Percentiles rank a stretch among this genome's conserved stretches.
These are phyloP conservation scores for Scheffersomyces ergatensis DNA, from an alignment of 805 yeast species.

Conservation along the genomic window DNA sequence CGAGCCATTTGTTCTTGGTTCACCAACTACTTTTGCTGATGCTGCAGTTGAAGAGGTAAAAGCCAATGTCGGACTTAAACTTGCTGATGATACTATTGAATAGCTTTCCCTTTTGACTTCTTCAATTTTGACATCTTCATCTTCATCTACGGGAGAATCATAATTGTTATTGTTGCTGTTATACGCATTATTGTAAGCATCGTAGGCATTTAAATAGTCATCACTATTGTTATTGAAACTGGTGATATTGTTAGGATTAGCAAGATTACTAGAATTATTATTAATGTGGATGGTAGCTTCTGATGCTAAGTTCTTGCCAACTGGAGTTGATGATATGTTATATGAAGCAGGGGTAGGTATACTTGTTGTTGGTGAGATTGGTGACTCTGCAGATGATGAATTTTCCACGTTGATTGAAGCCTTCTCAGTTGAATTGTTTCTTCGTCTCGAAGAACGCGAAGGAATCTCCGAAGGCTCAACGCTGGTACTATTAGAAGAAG, in stretches of 20 bases:
- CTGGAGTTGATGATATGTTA: background rate
- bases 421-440: constrained; percentile 10
- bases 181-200: too few species aligned
- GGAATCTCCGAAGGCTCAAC: constrained; percentile 12
- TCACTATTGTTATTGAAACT: too few species aligned
- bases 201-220: too few species aligned
- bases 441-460: constrained; percentile 19
- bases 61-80: background rate
- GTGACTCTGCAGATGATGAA: background rate
- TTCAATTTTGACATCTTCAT: background rate
- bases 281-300: background rate
- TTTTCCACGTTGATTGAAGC: background rate
- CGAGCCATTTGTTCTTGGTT: background rate
- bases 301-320: background rate
- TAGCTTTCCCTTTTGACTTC: background rate
- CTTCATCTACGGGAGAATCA: too few species aligned
- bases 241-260: too few species aligned
- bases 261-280: background rate
- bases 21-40: background rate
- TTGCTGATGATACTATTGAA: background rate
- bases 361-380: constrained; percentile 1
- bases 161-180: too few species aligned
- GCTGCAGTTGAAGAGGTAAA: background rate
- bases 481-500: background rate
- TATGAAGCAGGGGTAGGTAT: background rate